These are phyloP conservation scores for Fusarium haematococcum DNA, from an alignment of 2,329 filamentous ascomycete species.

Conservation along the genomic window DNA sequence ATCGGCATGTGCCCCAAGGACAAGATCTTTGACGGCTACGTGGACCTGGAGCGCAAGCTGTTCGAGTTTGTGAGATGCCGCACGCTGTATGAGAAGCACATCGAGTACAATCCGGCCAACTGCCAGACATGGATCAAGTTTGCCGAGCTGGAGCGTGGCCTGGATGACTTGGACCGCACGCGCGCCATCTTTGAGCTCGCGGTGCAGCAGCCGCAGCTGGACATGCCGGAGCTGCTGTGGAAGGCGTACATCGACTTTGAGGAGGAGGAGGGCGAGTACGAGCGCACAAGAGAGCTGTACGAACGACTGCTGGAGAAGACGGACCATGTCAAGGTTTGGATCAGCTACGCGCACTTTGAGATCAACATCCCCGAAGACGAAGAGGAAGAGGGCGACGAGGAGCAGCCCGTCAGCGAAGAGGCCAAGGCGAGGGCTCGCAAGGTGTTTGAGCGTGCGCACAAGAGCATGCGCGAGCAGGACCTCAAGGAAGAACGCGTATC, in stretches of 20 bases:
- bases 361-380: conserved; percentile 88
- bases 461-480: conserved; percentile 87
- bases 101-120: conserved; percentile 91
- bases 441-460: conserved; percentile 87
- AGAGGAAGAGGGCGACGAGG: conserved; percentile 68
- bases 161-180: conserved; percentile 90
- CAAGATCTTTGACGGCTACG: conserved; percentile 92
- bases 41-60: conserved; percentile 90
- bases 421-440: conserved; percentile 85
- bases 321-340: conserved; percentile 99
- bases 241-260: conserved; percentile 99
- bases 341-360: conserved; percentile 98
- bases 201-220: conserved; percentile 82
- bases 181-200: conserved; percentile 94
- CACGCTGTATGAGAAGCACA: conserved; percentile 92
- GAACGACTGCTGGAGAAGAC: conserved; percentile 93
- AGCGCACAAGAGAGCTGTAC: conserved; percentile 83
- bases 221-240: conserved; percentile 98
- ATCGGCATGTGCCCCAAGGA: conserved; percentile 97
- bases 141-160: conserved; percentile 88
- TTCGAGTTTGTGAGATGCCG: conserved; percentile 95
- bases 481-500: conserved; percentile 95
- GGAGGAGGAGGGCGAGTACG: conserved; percentile 93
- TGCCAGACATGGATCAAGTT: conserved; percentile 97
- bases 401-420: conserved; percentile 80